These are phyloP conservation scores for Singerocomus rubriflavus DNA, from an alignment of 1,284 basidiomycete genomes.

Conservation along the genomic window DNA sequence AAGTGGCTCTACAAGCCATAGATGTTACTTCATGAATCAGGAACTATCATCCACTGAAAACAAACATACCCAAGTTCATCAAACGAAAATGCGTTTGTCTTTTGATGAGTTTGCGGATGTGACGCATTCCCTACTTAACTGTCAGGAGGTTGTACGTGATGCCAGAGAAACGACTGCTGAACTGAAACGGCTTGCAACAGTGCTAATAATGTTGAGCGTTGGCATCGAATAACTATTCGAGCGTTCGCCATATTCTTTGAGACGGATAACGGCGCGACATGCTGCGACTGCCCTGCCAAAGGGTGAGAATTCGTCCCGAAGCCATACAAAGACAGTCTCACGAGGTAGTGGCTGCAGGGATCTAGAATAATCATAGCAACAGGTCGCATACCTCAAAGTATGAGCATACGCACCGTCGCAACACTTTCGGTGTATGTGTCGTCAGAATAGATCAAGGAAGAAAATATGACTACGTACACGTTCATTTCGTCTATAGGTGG, in stretches of 20 bases:
- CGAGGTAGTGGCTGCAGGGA: slow-evolving; percentile 65
- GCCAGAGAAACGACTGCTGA: background rate
- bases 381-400: background rate
- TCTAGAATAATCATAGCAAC: slow-evolving; percentile 34
- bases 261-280: slow-evolving; percentile 60
- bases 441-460: slow-evolving; percentile 6
- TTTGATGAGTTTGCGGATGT: slow-evolving; percentile 9
- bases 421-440: slow-evolving; percentile 12
- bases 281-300: slow-evolving; percentile 40
- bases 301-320: slow-evolving; percentile 3
- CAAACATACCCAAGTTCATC: slow-evolving; percentile 21
- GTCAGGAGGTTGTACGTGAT: slow-evolving; percentile 6
- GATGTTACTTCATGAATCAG: background rate
- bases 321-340: slow-evolving; percentile 30
- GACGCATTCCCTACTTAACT: slow-evolving; percentile 19
- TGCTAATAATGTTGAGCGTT: slow-evolving; percentile 24
- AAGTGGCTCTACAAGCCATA: slow-evolving; percentile 8
- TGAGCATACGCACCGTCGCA: slow-evolving; percentile 20
- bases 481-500: slow-evolving; percentile 24
- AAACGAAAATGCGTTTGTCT: slow-evolving; percentile 14
- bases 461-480: slow-evolving; percentile 18
- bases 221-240: slow-evolving; percentile 14
- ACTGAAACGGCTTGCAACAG: slow-evolving; percentile 23
- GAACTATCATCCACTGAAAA: background rate
- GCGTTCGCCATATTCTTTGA: slow-evolving; percentile 43